Evolutionary conservation across 192 early-diverging fungal species (phyloP).

Genomic region (Coemansia sp.): DNA sequence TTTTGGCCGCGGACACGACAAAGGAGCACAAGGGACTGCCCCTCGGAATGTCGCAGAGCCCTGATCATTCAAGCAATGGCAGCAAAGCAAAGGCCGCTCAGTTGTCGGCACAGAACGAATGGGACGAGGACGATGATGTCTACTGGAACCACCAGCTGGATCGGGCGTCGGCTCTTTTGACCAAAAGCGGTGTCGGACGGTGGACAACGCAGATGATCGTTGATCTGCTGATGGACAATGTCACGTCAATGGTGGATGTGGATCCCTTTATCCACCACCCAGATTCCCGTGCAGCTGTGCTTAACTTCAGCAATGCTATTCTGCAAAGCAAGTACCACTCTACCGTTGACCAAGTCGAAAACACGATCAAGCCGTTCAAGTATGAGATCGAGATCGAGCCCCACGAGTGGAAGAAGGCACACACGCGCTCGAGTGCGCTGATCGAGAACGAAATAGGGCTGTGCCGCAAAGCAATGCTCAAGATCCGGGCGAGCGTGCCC

Average conservation of each 20-base stretch:
- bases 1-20: conserved; percentile 40
- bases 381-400: conserved; percentile 94
- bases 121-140: conserved; percentile 52
- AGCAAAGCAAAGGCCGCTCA: conserved; percentile 6
- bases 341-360: conserved; percentile 96
- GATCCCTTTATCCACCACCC: conserved; percentile 90
- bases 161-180: conserved; percentile 80
- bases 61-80: not conserved
- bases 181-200: conserved; percentile 92
- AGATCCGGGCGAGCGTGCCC: conserved; percentile 76
- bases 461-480: conserved; percentile 68
- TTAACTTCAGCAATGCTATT: conserved; percentile 84
- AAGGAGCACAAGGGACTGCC: conserved; percentile 51
- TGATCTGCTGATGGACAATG: conserved; percentile 80
- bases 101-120: conserved; percentile 18
- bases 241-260: conserved; percentile 74
- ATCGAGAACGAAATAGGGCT: conserved; percentile 82
- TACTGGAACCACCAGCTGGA: conserved; percentile 88
- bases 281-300: conserved; percentile 75
- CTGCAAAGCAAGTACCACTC: conserved; percentile 84
- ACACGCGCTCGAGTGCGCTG: conserved; percentile 72
- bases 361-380: conserved; percentile 99
- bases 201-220: conserved; percentile 91
- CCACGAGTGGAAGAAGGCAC: conserved; percentile 91
- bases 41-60: conserved; percentile 15